These are phyloP conservation scores for Wickerhamomyces ciferrii DNA, from an alignment of 805 yeast genomes.

Conservation along the genomic window DNA sequence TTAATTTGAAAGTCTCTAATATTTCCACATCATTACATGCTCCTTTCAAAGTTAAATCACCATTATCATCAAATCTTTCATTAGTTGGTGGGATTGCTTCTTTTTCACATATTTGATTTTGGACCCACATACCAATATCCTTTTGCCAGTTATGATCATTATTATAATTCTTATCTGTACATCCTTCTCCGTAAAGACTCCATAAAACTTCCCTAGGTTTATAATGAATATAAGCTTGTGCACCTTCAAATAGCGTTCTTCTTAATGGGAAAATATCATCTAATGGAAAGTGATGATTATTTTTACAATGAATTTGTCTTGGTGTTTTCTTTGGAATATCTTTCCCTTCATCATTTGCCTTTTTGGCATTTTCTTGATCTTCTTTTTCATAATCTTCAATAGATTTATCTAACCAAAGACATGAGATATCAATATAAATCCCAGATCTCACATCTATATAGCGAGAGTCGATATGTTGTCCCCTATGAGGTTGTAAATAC, in stretches of 20 bases:
- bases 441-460: conserved; percentile 46
- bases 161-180: background rate
- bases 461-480: conserved; percentile 37
- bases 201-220: background rate
- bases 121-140: background rate
- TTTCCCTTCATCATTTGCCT: no score
- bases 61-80: background rate
- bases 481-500: conserved; percentile 32
- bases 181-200: background rate
- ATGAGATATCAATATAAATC: conserved; percentile 45
- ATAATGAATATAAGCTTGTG: background rate
- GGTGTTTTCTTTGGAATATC: no score
- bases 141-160: background rate
- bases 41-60: background rate
- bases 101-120: background rate
- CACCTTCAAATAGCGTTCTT: background rate
- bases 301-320: background rate
- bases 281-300: background rate
- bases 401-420: conserved; percentile 15
- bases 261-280: background rate
- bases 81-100: background rate
- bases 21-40: background rate
- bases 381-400: no score
- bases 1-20: no score
- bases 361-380: no score